Conservation (phyloP, 306 rosid species). For the Abrus precatorius region DNA sequence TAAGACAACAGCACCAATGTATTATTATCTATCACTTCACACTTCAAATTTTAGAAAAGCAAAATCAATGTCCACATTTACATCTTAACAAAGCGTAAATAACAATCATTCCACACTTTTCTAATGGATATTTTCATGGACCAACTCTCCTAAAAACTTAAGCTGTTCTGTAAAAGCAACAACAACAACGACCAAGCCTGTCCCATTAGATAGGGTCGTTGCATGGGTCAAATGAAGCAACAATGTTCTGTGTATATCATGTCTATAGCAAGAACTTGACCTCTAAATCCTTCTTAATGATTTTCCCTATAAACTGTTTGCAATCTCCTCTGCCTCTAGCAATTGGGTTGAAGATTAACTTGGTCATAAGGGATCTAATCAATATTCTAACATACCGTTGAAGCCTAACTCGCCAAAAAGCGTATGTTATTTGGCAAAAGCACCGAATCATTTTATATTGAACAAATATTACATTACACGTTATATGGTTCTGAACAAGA, state of each 20-base stretch:
- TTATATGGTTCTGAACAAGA: slow-evolving; percentile 15
- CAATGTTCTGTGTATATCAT: not conserved
- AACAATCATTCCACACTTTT: not conserved
- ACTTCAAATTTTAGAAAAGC: not conserved
- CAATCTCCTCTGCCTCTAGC: too few relatives aligned
- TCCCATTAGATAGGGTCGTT: not conserved
- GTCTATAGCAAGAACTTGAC: not conserved
- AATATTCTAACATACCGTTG: too few relatives aligned
- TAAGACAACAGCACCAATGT: slow-evolving; percentile 14
- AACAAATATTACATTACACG: not conserved
- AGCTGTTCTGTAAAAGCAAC: slow-evolving; percentile 1
- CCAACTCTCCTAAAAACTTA: slow-evolving; percentile 21
- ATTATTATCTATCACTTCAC: slow-evolving; percentile 14
- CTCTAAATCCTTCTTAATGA: not conserved
- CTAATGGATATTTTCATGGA: slow-evolving; percentile 16
- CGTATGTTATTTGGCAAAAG: not conserved
- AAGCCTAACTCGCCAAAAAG: not conserved
- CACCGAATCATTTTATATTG: not conserved
- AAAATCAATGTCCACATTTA: slow-evolving; percentile 17
- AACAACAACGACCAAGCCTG: not conserved
- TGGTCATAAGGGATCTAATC: too few relatives aligned
- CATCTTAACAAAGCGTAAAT: slow-evolving; percentile 20
- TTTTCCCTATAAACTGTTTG: not conserved
- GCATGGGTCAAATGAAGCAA: not conserved
- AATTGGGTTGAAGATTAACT: too few relatives aligned